Base-by-base conservation (phyloP, 805 yeast genomes). In the Wickerhamia fluorescens region DNA sequence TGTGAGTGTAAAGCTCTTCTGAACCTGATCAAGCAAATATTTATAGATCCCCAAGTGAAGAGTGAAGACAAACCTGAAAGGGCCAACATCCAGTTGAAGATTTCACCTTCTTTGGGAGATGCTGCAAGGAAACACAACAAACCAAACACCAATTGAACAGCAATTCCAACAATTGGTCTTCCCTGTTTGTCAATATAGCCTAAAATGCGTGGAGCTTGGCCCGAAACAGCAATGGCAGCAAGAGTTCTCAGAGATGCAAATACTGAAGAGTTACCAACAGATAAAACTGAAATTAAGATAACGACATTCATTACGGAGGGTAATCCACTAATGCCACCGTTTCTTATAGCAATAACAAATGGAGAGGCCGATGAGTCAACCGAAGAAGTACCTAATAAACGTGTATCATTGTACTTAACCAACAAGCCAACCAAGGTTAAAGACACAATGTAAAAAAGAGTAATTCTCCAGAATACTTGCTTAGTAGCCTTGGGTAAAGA, bases 401-500 rank as follows among this genome's bases (percentile, higher is more conserved):
- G 53, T 1, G 49, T 42, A 35, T 73, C 70, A 34, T 60, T 61
- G 48, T 66, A 79, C 10, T 89, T 88, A n/a, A 84, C 89, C 34
- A 84, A 61, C 42, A 81, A 73, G 24, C 87, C 80, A 20, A 64
- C 56, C 32, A 64, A 42, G 65, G 71, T 41, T 68, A 62, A 33
- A 57, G 75, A 49, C 57, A 69, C 37, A 50, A 84, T 64, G 58
- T 84, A 84, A 49, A 83, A 82, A 41, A 80, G 52, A 10, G 77
- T 58, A 33, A 83, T 77, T 57, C 92, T 69, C 88, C 89, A 82
- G 58, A 84, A 80, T 3, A 81, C 85, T 58, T 83, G 88, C 54
- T 81, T 82, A 35, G 79, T 73, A 24, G 89, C 88, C 28, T 68
- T 66, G 20, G 89, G 92, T 31, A 81, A 66, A 2, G 81, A 56